Base-by-base conservation (phyloP, 768 basidiomycete species). In the Dacryopinax primogenitus region DNA sequence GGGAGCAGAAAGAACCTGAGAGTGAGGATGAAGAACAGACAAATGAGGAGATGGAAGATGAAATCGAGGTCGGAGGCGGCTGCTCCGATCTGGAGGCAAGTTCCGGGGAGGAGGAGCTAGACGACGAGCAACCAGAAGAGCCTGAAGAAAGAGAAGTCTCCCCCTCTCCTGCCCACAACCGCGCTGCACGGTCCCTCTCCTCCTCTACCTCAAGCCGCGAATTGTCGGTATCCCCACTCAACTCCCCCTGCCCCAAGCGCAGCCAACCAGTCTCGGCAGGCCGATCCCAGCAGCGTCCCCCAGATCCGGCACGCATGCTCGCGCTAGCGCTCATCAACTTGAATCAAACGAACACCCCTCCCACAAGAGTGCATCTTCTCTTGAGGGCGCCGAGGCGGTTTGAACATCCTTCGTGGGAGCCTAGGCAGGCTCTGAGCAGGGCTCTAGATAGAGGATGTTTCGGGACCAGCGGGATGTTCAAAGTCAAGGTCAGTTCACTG, bases 321-420 rank as follows among this genome's bases (percentile, higher is more conserved):
- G 51, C 51, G 26, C 51, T 58, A 11, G 51, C 51, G 4, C 30
- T 58, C 4, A 58, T 58, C 51, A 58, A 58, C 51, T 30, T 58
- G 26, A 58, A 58, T 15, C 26, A 32, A 30, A 28, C 13, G 4
- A 7, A 13, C 15, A 30, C 51, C 7, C 26, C 67, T n/a, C 62
- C 63, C 1, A 66, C 67, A 13, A 45, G 47, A 18, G 63, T 61
- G 28, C 61, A 63, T 41, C 21, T 69, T 26, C 39, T 69, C 18
- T 62, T 67, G 1, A 64, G 67, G 18, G 68, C 68, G 26, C 68
- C 68, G n/a, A 67, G 68, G 26, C 33, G 66, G 28, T 67, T 68
- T 45, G 51, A 65, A 28, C 68, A 67, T 28, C 58, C 64, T 13
- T 62, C 68, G 6, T 68, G 66, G 64, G 32, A 64, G 15, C 66